Evolutionary conservation across 192 early-diverging fungal species (phyloP), one percentile per base, ranked within the genome.

Genomic region (Entomortierella parvispora): DNA sequence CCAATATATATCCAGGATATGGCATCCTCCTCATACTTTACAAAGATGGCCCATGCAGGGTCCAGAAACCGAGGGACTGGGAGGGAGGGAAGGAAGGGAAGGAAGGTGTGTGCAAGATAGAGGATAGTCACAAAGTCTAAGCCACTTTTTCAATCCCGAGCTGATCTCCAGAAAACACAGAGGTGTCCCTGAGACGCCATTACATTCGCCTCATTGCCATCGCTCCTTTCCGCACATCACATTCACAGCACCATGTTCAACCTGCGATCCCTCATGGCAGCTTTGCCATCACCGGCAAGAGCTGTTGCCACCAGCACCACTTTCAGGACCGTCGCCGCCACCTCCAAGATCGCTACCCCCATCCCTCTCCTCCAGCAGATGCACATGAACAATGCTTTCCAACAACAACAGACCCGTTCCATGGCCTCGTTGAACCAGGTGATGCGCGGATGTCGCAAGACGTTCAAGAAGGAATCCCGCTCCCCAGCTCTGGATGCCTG

Each of bases 381-480:
- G 40, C 33, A 42, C 63, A 43, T 20, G 34, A 58, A n/a, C 61
- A 43, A 22, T 40, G 37, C 37, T 9, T 40, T 40, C 20, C 43
- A 10, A 31, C 68, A 59, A 7, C 74, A 77, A 42, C 74, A 77
- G 49, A 47, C 58, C 55, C 65, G 74, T 26, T 68, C 74, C 53
- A 93, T 92, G 88, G 94, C 96, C 18, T 96, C 97, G 4, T 85
- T 99, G 20, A 97, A 95, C 81, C 96, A 99, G 71, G 93, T 96
- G 42, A 95, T 98, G 60, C 89, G 91, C 33, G 91, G 92, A 58
- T 84, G 84, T 62, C 93, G 96, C 50, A 96, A 93, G 81, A 76
- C 82, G 29, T 86, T 83, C 46, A 77, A 65, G 22, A 90, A 90
- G 40, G 77, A 84, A 15, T 87, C 88, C 67, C 92, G 91, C 66